Conservation (phyloP, 352 stramenopile genomes). For the Halophytophthora polymorphica region DNA sequence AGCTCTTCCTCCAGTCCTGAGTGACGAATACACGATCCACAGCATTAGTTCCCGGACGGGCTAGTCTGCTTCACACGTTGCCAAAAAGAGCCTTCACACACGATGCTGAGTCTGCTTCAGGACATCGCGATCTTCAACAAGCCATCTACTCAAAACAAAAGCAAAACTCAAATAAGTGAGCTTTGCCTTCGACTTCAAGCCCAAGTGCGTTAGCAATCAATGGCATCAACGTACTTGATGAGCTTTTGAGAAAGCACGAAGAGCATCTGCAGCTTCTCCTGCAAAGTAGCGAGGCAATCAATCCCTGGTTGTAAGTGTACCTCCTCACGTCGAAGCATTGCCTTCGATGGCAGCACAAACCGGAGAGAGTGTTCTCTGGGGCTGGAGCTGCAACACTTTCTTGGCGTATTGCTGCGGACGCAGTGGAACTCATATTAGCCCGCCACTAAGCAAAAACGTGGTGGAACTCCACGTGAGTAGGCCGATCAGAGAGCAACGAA, state of each 20-base stretch:
- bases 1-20: constrained; percentile 1
- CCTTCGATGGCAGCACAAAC: constrained; percentile 3
- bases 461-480: neutral
- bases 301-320: neutral
- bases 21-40: neutral
- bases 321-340: neutral
- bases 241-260: constrained; percentile 37
- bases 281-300: neutral
- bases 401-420: constrained; percentile 25
- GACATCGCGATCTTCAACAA: constrained; percentile 22
- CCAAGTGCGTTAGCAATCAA: neutral
- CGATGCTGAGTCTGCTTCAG: constrained; percentile 16
- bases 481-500: neutral
- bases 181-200: neutral
- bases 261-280: constrained; percentile 40
- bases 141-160: constrained; percentile 15
- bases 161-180: neutral
- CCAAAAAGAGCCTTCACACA: constrained; percentile 2
- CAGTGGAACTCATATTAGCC: neutral
- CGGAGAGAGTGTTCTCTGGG: constrained; percentile 15
- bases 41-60: neutral
- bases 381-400: constrained; percentile 34
- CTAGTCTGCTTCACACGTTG: neutral
- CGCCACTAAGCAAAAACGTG: neutral
- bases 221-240: constrained; percentile 22